Percentiles rank a stretch among this genome's conserved stretches.
phyloP scores from a whole-genome alignment of 257 asterid genomes.

The Primulina tabacum region DNA sequence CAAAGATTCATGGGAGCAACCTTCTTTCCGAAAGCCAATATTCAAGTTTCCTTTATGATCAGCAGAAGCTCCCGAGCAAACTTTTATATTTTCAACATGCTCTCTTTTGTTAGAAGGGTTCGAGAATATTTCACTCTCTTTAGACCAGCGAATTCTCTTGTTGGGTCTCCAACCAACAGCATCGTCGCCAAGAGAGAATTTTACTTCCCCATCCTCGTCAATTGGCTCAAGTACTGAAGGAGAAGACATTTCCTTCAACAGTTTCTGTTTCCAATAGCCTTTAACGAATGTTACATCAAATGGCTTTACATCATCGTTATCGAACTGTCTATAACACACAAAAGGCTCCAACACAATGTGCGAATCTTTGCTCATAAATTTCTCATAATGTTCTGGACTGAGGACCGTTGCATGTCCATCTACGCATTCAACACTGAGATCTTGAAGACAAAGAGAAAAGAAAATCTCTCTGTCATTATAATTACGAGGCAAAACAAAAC shows the following conservation, averaged over 20 bases:
- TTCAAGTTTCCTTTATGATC: conserved; percentile 18
- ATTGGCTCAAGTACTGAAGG: conserved; percentile 23
- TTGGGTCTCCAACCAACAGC: conserved; percentile 42
- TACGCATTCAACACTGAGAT: conserved; percentile 84
- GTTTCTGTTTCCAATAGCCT: conserved; percentile 78
- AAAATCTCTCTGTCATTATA: conserved; percentile 91
- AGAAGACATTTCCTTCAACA: conserved; percentile 34
- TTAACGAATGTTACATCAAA: conserved; percentile 58
- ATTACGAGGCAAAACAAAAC: conserved; percentile 70
- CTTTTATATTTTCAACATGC: conserved; percentile 23
- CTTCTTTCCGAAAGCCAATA: conserved; percentile 20
- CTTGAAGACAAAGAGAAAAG: conserved; percentile 90
- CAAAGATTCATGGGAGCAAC: conserved; percentile 17
- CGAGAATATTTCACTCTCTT: conserved; percentile 32
- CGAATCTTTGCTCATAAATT: conserved; percentile 35
- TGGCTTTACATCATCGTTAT: conserved; percentile 58
- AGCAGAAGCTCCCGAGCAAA: conserved; percentile 1
- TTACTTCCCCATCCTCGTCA: conserved; percentile 29
- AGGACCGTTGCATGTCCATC: conserved; percentile 92
- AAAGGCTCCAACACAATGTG: conserved; percentile 48
- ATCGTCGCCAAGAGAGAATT: conserved; percentile 29
- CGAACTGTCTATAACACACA: conserved; percentile 71
- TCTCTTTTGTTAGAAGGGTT: conserved; percentile 28
- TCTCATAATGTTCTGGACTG: conserved; percentile 77
- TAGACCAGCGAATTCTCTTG: conserved; percentile 59